phyloP scores from a whole-genome alignment of 345 rosid species.

The Turritis glabra region DNA sequence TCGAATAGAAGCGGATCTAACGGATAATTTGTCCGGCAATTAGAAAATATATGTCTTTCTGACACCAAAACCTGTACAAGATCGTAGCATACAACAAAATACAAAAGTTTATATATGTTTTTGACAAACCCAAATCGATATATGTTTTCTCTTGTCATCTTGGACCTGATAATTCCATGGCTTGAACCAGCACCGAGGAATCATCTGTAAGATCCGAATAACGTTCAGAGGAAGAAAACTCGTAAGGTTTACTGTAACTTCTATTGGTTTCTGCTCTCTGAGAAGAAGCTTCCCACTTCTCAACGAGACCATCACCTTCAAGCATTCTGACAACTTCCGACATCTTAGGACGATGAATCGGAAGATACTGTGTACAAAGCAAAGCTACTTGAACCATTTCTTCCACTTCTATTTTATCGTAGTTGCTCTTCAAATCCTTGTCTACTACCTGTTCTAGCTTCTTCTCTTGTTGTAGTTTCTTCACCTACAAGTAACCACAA shows the following conservation, averaged over 20 bases:
- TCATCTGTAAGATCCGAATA: slow-evolving; percentile 91
- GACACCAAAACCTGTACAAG: slow-evolving; percentile 17
- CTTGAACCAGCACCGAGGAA: slow-evolving; percentile 73
- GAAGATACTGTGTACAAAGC: slow-evolving; percentile 81
- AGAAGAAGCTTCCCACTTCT: slow-evolving; percentile 97
- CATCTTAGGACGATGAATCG: slow-evolving; percentile 85
- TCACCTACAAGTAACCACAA: slow-evolving; percentile 53
- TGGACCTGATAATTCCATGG: slow-evolving; percentile 97
- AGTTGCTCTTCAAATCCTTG: slow-evolving; percentile 72
- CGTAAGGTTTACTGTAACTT: slow-evolving; percentile 57
- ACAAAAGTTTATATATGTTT: slow-evolving; percentile 17
- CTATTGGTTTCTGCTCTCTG: slow-evolving; percentile 54
- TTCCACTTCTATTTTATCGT: slow-evolving; percentile 74
- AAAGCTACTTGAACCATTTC: slow-evolving; percentile 90
- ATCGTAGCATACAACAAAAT: neutral
- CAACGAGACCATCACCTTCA: slow-evolving; percentile 94
- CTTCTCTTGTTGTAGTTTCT: slow-evolving; percentile 86
- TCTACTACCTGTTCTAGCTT: slow-evolving; percentile 82
- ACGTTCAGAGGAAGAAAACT: slow-evolving; percentile 74
- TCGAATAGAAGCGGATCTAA: neutral
- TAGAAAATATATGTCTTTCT: neutral
- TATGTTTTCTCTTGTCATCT: slow-evolving; percentile 50
- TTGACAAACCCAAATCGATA: neutral
- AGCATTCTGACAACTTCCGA: slow-evolving; percentile 95
- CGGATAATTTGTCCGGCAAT: neutral